Percentiles rank a stretch among this genome's conserved stretches.
These are phyloP conservation scores for Aegilops speltoides DNA, from an alignment of 176 grass and related monocot genomes.

Conservation along the genomic window DNA sequence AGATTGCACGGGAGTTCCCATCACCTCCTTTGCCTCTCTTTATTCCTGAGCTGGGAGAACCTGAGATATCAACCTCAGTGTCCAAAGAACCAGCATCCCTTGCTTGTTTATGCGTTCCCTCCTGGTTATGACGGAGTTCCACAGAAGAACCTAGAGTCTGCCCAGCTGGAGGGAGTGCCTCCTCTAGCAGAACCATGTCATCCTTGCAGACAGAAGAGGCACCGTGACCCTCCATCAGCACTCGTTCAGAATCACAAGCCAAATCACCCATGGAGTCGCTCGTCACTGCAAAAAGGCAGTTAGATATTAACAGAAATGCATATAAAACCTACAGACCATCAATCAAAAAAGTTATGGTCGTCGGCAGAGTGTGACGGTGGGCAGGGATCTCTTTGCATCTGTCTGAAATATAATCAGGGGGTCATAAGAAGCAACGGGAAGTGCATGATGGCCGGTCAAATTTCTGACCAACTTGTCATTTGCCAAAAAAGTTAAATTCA, in stretches of 20 bases:
- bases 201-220: neutral
- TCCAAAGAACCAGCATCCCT: neutral
- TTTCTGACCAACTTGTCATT: neutral
- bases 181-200: neutral
- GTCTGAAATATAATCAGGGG: neutral
- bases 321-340: neutral
- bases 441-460: neutral
- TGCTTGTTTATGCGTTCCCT: conserved; percentile 8
- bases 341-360: neutral
- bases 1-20: neutral
- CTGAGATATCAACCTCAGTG: neutral
- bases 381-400: neutral
- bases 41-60: neutral
- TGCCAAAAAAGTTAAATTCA: neutral
- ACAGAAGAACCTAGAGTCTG: neutral
- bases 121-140: neutral
- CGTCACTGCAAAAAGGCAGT: neutral
- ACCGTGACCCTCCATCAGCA: neutral
- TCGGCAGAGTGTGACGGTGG: neutral
- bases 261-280: neutral
- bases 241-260: conserved; percentile 8
- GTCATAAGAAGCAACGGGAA: neutral
- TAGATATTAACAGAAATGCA: neutral
- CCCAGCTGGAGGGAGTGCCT: neutral
- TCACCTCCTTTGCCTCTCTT: neutral